Base-by-base conservation (phyloP, 2,329 filamentous ascomycete genomes). In the Colletotrichum eremochloae region DNA sequence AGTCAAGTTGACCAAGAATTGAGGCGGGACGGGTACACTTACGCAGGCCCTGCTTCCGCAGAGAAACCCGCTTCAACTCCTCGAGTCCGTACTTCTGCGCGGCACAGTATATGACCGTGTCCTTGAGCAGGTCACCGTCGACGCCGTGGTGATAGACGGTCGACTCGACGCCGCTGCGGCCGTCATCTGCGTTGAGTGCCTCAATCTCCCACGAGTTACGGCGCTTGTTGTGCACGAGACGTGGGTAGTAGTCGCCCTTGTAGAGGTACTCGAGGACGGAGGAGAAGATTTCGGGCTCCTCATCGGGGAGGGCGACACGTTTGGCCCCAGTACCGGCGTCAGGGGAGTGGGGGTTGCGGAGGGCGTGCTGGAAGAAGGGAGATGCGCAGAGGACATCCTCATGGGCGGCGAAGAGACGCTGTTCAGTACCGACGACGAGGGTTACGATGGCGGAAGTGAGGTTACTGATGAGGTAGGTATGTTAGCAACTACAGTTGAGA, bases 171-270 rank as follows among this genome's bases (percentile, higher is more conserved):
- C 83, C 82, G 31, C 83, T 82, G 33, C 83, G 82, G 74, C 86
- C 80, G 72, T 86, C 84, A 71, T 86, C 84, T 9, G 83, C 85
- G 20, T 79, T 79, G 1, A 83, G 81, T 62, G 90, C 89, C 81
- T 97, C 94, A n/a, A 97, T 85, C 79, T 93, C 92, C 92, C 94
- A 97, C 64, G 90, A 91, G 81, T 94, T 91, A 67, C 90, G 89
- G 75, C 92, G 91, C 85, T 95, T 94, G 84, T 96, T 94, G 83
- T 94, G 94, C 68, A 94, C 84, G 33, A 97, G 87, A 24, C 93
- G 92, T 3, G 95, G 95, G 77, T 92, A 95, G 84, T 97, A 97
- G 82, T 97, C 95, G 75, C 95, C 95, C 83, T 97, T 97, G 88
- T 97, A 97, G 68, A 98, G 90, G 77, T 93, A 97, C 80, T 98